A percentile compares a stretch with the other conserved stretches of the same genome.
Conservation (phyloP, 2,329 filamentous ascomycete species). For the Biscogniauxia marginata region DNA sequence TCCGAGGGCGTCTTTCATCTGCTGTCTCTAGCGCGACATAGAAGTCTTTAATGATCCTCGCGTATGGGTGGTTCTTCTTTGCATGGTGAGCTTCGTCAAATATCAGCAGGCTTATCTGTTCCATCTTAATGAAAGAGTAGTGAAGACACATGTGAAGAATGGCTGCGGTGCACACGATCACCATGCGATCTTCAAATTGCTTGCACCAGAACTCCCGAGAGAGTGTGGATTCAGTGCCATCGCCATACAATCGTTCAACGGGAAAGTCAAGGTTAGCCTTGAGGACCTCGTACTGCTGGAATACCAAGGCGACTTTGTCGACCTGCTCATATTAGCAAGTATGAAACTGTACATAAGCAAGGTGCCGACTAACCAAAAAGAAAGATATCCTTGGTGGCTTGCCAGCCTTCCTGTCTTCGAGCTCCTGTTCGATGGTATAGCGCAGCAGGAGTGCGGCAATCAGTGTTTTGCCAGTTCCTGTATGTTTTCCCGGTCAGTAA, state of each 20-base stretch:
- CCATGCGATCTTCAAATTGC: constrained; percentile 64
- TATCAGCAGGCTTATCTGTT: constrained; percentile 82
- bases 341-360: not conserved
- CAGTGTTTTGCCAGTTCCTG: constrained; percentile 90
- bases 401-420: constrained; percentile 64
- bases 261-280: constrained; percentile 76
- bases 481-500: constrained; percentile 9
- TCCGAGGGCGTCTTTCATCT: constrained; percentile 59
- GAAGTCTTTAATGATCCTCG: constrained; percentile 84
- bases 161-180: constrained; percentile 89
- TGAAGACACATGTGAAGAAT: constrained; percentile 77
- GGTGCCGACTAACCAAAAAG: constrained; percentile 64
- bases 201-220: constrained; percentile 50
- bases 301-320: constrained; percentile 84
- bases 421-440: constrained; percentile 72
- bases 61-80: constrained; percentile 91
- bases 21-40: constrained; percentile 56
- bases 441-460: constrained; percentile 85
- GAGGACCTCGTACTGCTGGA: constrained; percentile 84
- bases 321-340: constrained; percentile 47
- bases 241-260: constrained; percentile 74
- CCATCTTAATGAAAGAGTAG: constrained; percentile 76
- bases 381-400: constrained; percentile 69
- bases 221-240: constrained; percentile 48
- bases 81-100: constrained; percentile 97